Evolutionary conservation across 805 yeast genomes (phyloP).

Genomic region (Torulaspora franciscae): DNA sequence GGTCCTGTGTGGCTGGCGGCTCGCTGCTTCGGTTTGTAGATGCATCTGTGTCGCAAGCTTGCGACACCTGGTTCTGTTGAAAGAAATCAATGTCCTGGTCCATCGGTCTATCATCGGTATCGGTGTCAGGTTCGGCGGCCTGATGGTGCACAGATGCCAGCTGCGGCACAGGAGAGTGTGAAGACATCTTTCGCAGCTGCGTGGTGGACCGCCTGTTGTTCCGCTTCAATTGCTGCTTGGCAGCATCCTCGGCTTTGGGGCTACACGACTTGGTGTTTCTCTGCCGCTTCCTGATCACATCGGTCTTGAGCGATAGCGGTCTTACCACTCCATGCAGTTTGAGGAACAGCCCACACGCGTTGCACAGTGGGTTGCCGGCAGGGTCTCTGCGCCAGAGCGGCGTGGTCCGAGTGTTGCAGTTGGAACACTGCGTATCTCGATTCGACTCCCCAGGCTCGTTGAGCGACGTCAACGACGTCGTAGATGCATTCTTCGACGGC

Average conservation of each 20-base stretch:
- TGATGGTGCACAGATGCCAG: constrained; percentile 1
- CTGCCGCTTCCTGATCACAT: constrained; percentile 85
- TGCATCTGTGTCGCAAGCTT: constrained; percentile 1
- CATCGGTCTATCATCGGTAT: constrained; percentile 2
- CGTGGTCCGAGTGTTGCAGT: constrained; percentile 84
- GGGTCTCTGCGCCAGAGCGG: constrained; percentile 94
- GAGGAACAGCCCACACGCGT: constrained; percentile 89
- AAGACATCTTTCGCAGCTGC: constrained; percentile 4
- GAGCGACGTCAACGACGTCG: constrained; percentile 12
- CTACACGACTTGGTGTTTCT: constrained; percentile 36
- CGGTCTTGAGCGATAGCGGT: constrained; percentile 84
- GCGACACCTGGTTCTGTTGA: not conserved
- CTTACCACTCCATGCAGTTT: constrained; percentile 90
- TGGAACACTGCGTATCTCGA: constrained; percentile 54
- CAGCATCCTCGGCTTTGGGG: constrained; percentile 7
- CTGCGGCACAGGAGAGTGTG: constrained; percentile 7
- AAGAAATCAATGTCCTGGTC: constrained; percentile 2
- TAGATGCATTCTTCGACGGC: constrained; percentile 6
- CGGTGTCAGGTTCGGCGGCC: not conserved
- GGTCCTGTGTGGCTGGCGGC: not conserved
- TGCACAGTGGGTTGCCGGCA: constrained; percentile 84
- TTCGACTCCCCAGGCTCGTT: constrained; percentile 1
- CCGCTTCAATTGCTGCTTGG: not conserved
- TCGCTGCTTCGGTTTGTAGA: not conserved
- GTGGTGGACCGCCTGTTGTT: constrained; percentile 4